Base-by-base conservation (phyloP, 768 basidiomycete species). In the Strobilomyces dryophilus region DNA sequence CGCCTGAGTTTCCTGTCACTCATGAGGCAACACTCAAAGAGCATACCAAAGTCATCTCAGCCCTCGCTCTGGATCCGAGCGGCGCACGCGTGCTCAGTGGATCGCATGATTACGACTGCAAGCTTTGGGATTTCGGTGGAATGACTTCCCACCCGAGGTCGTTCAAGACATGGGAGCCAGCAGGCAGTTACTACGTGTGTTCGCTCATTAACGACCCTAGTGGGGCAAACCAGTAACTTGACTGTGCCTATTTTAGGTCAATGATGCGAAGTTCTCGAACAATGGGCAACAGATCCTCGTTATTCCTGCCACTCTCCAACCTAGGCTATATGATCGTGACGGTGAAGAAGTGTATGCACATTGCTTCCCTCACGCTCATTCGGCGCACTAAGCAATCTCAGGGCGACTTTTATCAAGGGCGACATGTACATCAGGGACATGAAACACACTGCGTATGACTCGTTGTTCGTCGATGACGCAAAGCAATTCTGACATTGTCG, bases 81-180 rank as follows among this genome's bases (percentile, higher is more conserved):
- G 97, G 97, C 53, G 94, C 95, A 12, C 84, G 97, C 34, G 73
- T 99, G 29, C 72, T 91, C 17, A 89, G 92, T 9, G 97, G 97
- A 15, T 92, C 92, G 18, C 88, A 98, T 73, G 97, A 99, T 69
- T 98, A 98, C 66, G 97, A 99, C 71, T 86, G 89, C 71, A 98
- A 98, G 73, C 71, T 99, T 49, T 99, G 95, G 95, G 97, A 99
- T 71, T 98, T 98, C 71, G 95, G 95, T 61, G 97, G 97, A 15
- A 99, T 99, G 97, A 89, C 91, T 65, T 75, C 78, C 56, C 75
- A 84, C 58, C 85, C 87, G 71, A 92, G 92, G 71, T 95, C 97
- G 15, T 98, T 99, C 81, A 90, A 95, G 74, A 90, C 83, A 60
- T 98, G 90, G 84, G 97, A 99, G 67, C 90, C 94, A 56, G 85